Conservation (phyloP, 1,284 basidiomycete genomes). For the Microbotryomycetes sp. region DNA sequence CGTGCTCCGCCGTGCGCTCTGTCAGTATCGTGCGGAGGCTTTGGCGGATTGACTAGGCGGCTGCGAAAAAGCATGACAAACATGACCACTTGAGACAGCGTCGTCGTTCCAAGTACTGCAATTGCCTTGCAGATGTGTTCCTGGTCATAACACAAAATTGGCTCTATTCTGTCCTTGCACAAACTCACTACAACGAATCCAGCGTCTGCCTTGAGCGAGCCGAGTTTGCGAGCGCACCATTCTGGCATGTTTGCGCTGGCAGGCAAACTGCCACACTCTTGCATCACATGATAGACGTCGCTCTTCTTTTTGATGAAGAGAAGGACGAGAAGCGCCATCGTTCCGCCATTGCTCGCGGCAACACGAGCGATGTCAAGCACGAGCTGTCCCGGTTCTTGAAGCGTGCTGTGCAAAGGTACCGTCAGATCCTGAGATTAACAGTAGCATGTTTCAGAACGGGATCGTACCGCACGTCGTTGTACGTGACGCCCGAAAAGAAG, state of each 20-base stretch:
- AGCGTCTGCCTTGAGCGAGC: neutral
- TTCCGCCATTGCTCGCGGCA: neutral
- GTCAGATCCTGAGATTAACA: neutral
- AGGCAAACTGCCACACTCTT: neutral
- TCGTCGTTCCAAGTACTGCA: neutral
- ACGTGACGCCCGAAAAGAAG: constrained; percentile 4
- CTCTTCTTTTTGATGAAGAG: neutral
- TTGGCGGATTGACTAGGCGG: constrained; percentile 15
- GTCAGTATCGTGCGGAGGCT: neutral
- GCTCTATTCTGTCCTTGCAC: too few species aligned
- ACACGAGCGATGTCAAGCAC: neutral
- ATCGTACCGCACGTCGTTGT: neutral
- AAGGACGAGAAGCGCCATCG: neutral
- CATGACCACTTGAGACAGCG: constrained; percentile 9
- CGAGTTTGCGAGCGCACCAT: constrained; percentile 3
- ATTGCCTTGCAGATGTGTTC: neutral
- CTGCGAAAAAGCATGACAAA: constrained; percentile 3
- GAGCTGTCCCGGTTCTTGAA: neutral
- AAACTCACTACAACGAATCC: constrained; percentile 12
- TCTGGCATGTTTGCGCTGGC: neutral
- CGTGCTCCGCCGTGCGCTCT: neutral
- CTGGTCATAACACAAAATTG: neutral
- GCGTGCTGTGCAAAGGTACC: neutral
- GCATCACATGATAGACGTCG: neutral
- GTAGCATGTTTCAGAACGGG: neutral